A percentile compares a stretch with the other conserved stretches of the same genome.
Conservation (phyloP, 2,329 filamentous ascomycete species). For the Zymoseptoria pseudotritici region DNA sequence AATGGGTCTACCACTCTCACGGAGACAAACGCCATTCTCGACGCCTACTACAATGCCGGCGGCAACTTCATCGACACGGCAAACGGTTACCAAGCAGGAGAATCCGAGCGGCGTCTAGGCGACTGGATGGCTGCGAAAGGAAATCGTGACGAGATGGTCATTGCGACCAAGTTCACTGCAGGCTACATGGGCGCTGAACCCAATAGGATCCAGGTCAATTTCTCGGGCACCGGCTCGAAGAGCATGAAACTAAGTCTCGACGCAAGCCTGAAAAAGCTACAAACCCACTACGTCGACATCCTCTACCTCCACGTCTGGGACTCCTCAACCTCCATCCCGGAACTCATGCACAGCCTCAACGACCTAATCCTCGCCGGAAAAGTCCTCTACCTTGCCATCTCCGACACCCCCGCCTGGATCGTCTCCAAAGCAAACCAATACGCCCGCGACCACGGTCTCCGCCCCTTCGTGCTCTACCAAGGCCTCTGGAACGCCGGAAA, state of each 20-base stretch:
- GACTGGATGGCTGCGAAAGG: slow-evolving; percentile 20
- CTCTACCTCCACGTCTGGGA: slow-evolving; percentile 33
- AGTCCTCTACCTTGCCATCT: slow-evolving; percentile 60
- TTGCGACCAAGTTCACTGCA: slow-evolving; percentile 39
- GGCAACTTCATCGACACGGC: slow-evolving; percentile 40
- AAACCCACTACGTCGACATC: slow-evolving; percentile 62
- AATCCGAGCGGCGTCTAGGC: slow-evolving; percentile 28
- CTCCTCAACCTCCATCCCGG: slow-evolving; percentile 43
- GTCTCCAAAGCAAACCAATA: slow-evolving; percentile 32
- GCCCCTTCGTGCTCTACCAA: slow-evolving; percentile 63
- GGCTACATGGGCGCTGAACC: slow-evolving; percentile 20
- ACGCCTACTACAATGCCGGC: slow-evolving; percentile 28
- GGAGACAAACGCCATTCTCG: slow-evolving; percentile 27
- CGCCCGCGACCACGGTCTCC: slow-evolving; percentile 60
- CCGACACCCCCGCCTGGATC: slow-evolving; percentile 61
- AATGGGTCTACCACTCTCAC: slow-evolving; percentile 36
- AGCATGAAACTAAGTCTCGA: slow-evolving; percentile 46
- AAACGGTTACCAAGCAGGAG: slow-evolving; percentile 29
- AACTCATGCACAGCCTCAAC: slow-evolving; percentile 63
- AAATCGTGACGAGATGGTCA: slow-evolving; percentile 60
- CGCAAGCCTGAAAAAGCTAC: slow-evolving; percentile 42
- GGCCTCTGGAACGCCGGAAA: slow-evolving; percentile 43
- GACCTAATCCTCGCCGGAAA: slow-evolving; percentile 53
- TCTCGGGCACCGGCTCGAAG: slow-evolving; percentile 54
- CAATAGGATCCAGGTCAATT: slow-evolving; percentile 41